phyloP scores from a whole-genome alignment of 2,329 filamentous ascomycete genomes.

The Exophiala sp. region DNA sequence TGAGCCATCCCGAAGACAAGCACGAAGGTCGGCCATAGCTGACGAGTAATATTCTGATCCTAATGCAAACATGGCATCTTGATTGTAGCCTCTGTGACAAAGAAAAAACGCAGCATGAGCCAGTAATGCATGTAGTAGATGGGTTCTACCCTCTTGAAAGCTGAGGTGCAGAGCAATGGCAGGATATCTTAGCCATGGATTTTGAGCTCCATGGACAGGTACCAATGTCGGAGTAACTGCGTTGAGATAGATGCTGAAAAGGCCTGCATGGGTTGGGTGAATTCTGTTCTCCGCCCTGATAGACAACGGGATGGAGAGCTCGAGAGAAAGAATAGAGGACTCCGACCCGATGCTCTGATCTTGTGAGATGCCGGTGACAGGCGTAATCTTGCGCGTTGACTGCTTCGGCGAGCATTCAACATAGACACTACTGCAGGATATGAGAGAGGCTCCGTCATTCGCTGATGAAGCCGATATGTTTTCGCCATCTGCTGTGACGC shows the following conservation, averaged over 20 bases:
- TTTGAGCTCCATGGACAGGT: neutral
- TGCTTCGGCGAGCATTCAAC: neutral
- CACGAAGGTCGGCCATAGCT: conserved; percentile 4
- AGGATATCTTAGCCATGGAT: conserved; percentile 4
- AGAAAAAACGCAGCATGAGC: neutral
- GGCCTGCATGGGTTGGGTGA: neutral
- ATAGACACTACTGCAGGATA: neutral
- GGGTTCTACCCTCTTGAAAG: neutral
- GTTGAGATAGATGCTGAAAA: neutral
- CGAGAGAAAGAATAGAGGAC: neutral
- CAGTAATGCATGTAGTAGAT: conserved; percentile 2
- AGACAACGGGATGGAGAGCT: neutral
- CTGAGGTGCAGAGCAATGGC: conserved; percentile 1
- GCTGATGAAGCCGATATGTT: neutral
- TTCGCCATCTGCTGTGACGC: neutral
- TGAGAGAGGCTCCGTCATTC: neutral
- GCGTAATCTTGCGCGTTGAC: neutral
- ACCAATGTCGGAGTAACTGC: neutral
- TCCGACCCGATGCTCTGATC: neutral
- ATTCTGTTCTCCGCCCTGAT: neutral
- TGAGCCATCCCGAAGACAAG: neutral
- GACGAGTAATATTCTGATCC: neutral
- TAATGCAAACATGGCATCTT: neutral
- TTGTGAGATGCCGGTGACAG: neutral
- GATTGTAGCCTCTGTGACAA: neutral